Percentiles rank a stretch among this genome's conserved stretches.
phyloP scores from a whole-genome alignment of 1,284 basidiomycete genomes.

The Moesziomyces parantarcticus region DNA sequence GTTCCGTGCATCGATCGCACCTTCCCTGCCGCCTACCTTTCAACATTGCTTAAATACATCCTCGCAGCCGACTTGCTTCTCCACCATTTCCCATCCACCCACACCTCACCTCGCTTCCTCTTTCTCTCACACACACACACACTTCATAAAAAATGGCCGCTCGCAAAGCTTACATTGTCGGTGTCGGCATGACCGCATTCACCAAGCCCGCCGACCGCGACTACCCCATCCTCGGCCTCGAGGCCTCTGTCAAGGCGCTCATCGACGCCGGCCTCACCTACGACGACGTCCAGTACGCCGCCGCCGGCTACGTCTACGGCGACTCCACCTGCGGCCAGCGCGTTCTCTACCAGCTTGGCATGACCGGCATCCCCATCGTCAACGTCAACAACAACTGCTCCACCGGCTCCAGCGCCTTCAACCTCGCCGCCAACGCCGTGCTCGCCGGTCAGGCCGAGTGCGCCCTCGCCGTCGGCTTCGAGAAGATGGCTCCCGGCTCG shows the following conservation, averaged over 20 bases:
- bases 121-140: not conserved
- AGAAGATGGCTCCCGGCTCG: slow-evolving; percentile 76
- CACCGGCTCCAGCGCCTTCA: slow-evolving; percentile 63
- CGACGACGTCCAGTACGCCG: slow-evolving; percentile 79
- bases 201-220: slow-evolving; percentile 78
- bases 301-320: slow-evolving; percentile 75
- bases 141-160: slow-evolving; percentile 35
- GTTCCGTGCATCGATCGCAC: too few species aligned
- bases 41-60: slow-evolving; percentile 18
- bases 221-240: slow-evolving; percentile 71
- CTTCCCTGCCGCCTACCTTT: too few species aligned
- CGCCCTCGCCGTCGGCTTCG: slow-evolving; percentile 84
- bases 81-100: not conserved
- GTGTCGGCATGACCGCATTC: slow-evolving; percentile 82
- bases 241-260: slow-evolving; percentile 84
- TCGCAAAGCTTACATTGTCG: slow-evolving; percentile 71
- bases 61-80: not conserved
- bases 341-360: slow-evolving; percentile 84
- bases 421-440: slow-evolving; percentile 57
- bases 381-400: slow-evolving; percentile 79
- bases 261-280: slow-evolving; percentile 88
- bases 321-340: slow-evolving; percentile 78
- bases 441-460: slow-evolving; percentile 80
- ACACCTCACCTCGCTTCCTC: not conserved
- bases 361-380: slow-evolving; percentile 85